These are phyloP conservation scores for Triticum monococcum DNA, from an alignment of 176 grass and related monocot species.

Conservation along the genomic window DNA sequence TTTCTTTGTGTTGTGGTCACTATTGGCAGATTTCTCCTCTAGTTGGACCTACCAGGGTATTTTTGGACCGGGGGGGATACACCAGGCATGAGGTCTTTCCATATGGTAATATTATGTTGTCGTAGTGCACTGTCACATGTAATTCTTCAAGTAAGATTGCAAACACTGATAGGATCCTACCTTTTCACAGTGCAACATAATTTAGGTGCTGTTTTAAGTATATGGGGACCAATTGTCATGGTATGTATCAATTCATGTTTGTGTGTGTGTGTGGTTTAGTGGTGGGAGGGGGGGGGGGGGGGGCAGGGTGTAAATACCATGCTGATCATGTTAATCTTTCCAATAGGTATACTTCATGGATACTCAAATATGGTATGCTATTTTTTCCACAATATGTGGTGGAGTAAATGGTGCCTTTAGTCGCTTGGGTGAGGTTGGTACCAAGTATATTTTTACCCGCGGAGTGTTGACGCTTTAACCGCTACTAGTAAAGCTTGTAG, in stretches of 20 bases:
- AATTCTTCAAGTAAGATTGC: conserved; percentile 11
- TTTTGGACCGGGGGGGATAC: conserved; percentile 51
- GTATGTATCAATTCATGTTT: conserved; percentile 37
- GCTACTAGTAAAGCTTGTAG: conserved; percentile 15
- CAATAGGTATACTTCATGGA: conserved; percentile 97
- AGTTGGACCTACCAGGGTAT: conserved; percentile 65
- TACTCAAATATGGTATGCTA: conserved; percentile 98
- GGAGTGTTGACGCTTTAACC: conserved; percentile 4
- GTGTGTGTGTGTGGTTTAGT: not conserved
- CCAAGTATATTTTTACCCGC: conserved; percentile 12
- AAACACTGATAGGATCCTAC: conserved; percentile 22
- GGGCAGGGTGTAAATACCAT: not conserved
- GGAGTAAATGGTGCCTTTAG: conserved; percentile 91
- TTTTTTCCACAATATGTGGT: conserved; percentile 95
- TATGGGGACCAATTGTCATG: conserved; percentile 96
- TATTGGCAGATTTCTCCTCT: conserved; percentile 78
- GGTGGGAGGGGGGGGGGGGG: not conserved
- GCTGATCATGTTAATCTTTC: not conserved
- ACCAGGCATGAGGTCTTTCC: conserved; percentile 97
- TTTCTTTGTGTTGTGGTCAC: conserved; percentile 20
- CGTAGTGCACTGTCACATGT: not conserved
- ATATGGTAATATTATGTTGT: conserved; percentile 58
- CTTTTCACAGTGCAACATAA: conserved; percentile 80
- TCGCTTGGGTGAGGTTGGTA: conserved; percentile 84
- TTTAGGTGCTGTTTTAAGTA: conserved; percentile 70